phyloP scores from a whole-genome alignment of 805 yeast genomes.

The Nakazawaea ishiwadae region DNA sequence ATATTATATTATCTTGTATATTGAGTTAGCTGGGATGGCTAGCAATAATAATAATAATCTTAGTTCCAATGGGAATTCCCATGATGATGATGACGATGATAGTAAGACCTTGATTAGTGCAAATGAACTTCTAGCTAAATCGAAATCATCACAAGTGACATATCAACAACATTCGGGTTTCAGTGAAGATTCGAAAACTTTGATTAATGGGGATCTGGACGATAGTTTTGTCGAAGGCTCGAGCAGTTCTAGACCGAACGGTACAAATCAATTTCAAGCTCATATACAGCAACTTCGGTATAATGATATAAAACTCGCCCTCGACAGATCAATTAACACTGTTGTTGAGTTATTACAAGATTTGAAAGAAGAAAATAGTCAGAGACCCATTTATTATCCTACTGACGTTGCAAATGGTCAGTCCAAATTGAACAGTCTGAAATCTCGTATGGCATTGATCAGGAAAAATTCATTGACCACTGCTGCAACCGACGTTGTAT shows the following conservation, averaged over 20 bases:
- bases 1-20: too few relatives aligned
- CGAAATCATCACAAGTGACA: conserved; percentile 32
- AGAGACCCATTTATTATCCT: conserved; percentile 63
- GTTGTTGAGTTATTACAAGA: conserved; percentile 47
- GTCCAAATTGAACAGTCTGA: conserved; percentile 39
- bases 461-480: conserved; percentile 32
- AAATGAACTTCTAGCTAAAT: conserved; percentile 32
- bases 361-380: conserved; percentile 49
- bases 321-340: conserved; percentile 57
- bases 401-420: conserved; percentile 29
- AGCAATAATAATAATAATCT: conserved; percentile 3
- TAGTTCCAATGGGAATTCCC: conserved; percentile 12
- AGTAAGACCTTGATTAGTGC: conserved; percentile 39
- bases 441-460: conserved; percentile 49
- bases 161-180: conserved; percentile 27
- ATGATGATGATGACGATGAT: conserved; percentile 23
- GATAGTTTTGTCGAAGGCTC: conserved; percentile 32
- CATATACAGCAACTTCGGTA: conserved; percentile 73
- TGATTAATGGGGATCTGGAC: conserved; percentile 8
- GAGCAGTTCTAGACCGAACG: conserved; percentile 30
- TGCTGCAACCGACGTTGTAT: too few relatives aligned
- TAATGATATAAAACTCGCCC: conserved; percentile 62
- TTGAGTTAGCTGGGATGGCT: too few relatives aligned
- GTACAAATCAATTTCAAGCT: conserved; percentile 20
- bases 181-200: conserved; percentile 16